These are phyloP conservation scores for Viola pubescens DNA, from an alignment of 441 rosid species.

Conservation along the genomic window DNA sequence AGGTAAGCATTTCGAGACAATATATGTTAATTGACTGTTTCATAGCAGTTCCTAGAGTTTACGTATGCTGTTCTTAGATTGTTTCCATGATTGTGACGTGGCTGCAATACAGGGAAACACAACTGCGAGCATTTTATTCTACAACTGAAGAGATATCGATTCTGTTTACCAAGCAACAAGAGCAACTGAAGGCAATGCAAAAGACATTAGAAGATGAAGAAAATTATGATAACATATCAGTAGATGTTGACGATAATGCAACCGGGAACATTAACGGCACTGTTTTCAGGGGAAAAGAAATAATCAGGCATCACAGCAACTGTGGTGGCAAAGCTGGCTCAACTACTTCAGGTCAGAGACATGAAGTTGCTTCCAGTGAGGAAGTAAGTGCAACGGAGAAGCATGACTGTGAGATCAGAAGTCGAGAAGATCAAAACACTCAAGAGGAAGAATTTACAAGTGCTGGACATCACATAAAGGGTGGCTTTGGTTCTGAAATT, in stretches of 20 bases:
- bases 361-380: conserved; percentile 44
- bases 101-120: conserved; percentile 68
- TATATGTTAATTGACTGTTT: neutral
- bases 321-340: conserved; percentile 34
- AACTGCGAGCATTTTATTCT: conserved; percentile 85
- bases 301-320: conserved; percentile 19
- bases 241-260: conserved; percentile 55
- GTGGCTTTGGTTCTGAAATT: conserved; percentile 81
- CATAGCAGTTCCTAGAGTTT: neutral
- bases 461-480: conserved; percentile 36
- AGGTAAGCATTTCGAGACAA: conserved; percentile 42
- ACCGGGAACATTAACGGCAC: conserved; percentile 22
- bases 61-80: neutral
- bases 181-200: conserved; percentile 89
- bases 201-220: conserved; percentile 93
- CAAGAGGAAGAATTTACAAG: conserved; percentile 68
- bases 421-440: conserved; percentile 59
- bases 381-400: conserved; percentile 77
- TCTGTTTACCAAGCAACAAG: conserved; percentile 87
- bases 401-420: conserved; percentile 74
- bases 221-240: conserved; percentile 66
- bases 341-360: conserved; percentile 45
- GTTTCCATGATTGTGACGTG: neutral
- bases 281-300: conserved; percentile 27
- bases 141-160: conserved; percentile 80